phyloP scores from a whole-genome alignment of 202 grass and related monocot genomes.

The Hordeum pubiflorum region DNA sequence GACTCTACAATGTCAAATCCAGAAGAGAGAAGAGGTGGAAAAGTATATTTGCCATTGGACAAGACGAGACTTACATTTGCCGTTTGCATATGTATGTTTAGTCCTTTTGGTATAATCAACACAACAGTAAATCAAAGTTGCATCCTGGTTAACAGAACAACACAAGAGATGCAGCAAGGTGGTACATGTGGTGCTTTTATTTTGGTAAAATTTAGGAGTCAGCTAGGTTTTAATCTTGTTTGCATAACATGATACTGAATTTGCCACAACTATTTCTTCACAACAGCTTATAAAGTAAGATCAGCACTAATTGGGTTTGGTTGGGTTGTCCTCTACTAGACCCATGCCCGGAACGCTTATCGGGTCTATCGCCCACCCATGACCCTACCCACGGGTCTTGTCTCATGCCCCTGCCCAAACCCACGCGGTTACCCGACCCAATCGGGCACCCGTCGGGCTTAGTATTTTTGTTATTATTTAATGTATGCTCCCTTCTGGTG shows the following conservation, averaged over 20 bases:
- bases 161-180: neutral
- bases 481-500: too few species aligned
- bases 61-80: neutral
- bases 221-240: conserved; percentile 1
- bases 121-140: neutral
- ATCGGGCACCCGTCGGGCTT: too few species aligned
- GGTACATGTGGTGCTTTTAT: neutral
- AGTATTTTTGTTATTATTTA: too few species aligned
- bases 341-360: too few species aligned
- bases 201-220: neutral
- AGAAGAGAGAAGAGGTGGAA: neutral
- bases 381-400: too few species aligned
- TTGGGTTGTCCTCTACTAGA: too few species aligned
- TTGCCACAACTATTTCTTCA: neutral
- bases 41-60: neutral
- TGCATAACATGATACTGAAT: neutral
- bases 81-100: neutral
- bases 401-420: too few species aligned
- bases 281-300: neutral
- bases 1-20: neutral
- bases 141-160: neutral
- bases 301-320: neutral
- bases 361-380: too few species aligned
- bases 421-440: too few species aligned
- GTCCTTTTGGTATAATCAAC: neutral